Percentiles rank a stretch among this genome's conserved stretches.
Evolutionary conservation across 495 filamentous ascomycete genomes (phyloP).

Genomic region (Hypoxylon fuscum): DNA sequence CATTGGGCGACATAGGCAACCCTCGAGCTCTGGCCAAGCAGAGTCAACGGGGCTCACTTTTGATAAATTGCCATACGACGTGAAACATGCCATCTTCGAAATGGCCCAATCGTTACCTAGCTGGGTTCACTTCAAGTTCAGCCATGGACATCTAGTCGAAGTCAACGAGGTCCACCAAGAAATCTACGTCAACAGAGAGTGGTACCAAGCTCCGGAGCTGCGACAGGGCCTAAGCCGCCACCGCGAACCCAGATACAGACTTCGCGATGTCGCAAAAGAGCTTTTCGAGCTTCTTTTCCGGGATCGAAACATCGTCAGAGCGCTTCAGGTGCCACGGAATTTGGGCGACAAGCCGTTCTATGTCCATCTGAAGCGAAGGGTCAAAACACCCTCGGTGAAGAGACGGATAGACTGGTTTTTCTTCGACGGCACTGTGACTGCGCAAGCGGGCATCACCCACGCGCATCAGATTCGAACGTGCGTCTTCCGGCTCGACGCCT

Average conservation of each 20-base stretch:
- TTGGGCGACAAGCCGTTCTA: background rate
- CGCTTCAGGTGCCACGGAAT: no score
- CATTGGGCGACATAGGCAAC: no score
- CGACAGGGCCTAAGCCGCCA: conserved; percentile 6
- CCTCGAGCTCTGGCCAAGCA: no score
- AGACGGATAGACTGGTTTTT: conserved; percentile 25
- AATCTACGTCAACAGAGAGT: conserved; percentile 12
- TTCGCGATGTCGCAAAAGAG: no score
- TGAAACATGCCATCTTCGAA: conserved; percentile 11
- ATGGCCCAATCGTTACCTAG: conserved; percentile 5
- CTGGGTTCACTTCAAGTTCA: conserved; percentile 19
- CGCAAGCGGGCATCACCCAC: no score
- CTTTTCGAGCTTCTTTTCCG: no score
- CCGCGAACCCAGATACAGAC: no score
- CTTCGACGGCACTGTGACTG: conserved; percentile 8
- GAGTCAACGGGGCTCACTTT: background rate
- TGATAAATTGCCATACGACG: conserved; percentile 9
- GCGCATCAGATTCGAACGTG: background rate
- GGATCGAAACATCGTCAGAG: no score
- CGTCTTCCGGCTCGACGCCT: conserved; percentile 16
- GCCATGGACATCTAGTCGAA: background rate
- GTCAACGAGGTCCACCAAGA: conserved; percentile 1
- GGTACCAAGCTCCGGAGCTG: conserved; percentile 5
- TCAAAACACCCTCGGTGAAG: background rate
- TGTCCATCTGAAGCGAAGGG: background rate